Base-by-base conservation (phyloP, 2,329 filamentous ascomycete genomes). In the Pleomassaria siparia region DNA sequence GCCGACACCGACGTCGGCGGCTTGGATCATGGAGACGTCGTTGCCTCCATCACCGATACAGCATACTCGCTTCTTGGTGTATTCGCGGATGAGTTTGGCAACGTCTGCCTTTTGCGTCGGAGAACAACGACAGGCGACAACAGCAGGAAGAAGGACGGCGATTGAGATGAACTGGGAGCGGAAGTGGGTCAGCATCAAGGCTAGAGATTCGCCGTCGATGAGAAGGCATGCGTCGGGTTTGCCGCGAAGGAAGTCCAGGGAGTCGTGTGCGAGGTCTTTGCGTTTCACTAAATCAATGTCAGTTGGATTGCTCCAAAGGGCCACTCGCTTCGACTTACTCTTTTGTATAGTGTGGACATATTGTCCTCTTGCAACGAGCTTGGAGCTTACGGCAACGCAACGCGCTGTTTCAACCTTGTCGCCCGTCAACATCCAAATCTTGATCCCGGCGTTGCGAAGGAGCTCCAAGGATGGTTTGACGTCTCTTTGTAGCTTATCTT, bases 361-460 rank as follows among this genome's bases (percentile, higher is more conserved):
- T 72, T 99, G 95, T 1, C 92, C 92, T 52, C 94, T 81, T 3
- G 91, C 87, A 12, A 99, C 94, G 6, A 99, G 81, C 70, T 96
- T 96, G 24, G 92, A 91, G 64, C 88, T 95, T 35, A 99, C 88
- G 2, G 94, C 95, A 11, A 99, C 92, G 71, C 94, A 99, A 28
- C 94, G 86, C 13, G 94, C 94, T 12, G 94, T 99, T 73, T 99
- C 94, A 2, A 99, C 89, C 73, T 99, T 99, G 78, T 99, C 94
- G 39, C 94, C 94, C 0, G 94, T 99, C 67, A 99, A 78, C 94
- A 99, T 99, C 94, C 94, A 99, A 42, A 99, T 97, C 72, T 97
- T 97, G 74, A 99, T 94, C 21, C 94, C 94, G 0, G 94, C 94
- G 62, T 99, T 99, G 56, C 94, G 89, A 43, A 99, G 81, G 4